These are phyloP conservation scores for Yarrowia porcina DNA, from an alignment of 805 yeast species.

Conservation along the genomic window DNA sequence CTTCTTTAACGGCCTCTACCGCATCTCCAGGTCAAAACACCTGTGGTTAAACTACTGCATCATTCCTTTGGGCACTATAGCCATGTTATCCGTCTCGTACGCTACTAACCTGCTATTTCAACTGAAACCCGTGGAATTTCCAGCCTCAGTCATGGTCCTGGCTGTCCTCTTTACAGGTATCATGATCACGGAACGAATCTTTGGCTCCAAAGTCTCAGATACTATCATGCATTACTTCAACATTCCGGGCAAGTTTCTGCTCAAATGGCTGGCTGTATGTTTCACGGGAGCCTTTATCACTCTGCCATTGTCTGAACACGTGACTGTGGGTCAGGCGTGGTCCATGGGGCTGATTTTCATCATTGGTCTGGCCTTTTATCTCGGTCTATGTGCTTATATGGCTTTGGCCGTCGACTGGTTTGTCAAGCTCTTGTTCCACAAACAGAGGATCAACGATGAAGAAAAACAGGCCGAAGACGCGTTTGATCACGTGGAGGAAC, in stretches of 20 bases:
- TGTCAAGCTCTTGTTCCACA: conserved; percentile 1
- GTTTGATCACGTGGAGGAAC: background rate
- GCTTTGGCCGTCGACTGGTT: conserved; percentile 1
- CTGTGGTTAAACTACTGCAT: background rate
- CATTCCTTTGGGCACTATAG: conserved; percentile 10
- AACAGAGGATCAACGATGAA: background rate
- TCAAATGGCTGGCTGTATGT: conserved; percentile 17
- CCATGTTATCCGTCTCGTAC: conserved; percentile 4
- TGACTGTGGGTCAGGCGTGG: conserved; percentile 22
- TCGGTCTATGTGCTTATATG: conserved; percentile 7
- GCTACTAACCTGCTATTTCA: conserved; percentile 14
- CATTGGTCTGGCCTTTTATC: conserved; percentile 17
- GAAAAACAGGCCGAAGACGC: background rate
- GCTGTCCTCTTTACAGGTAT: background rate
- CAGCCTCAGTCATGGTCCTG: conserved; percentile 17
- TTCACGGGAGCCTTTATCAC: conserved; percentile 15
- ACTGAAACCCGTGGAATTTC: conserved; percentile 18
- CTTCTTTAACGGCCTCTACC: background rate
- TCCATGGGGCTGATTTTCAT: conserved; percentile 23
- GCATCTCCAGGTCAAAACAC: background rate
- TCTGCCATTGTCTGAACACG: conserved; percentile 2
- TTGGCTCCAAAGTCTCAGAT: background rate
- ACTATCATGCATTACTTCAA: background rate
- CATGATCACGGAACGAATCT: background rate
- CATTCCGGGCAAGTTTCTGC: conserved; percentile 14